These are phyloP conservation scores for Hericium rajendrae DNA, from an alignment of 768 basidiomycete genomes.

Conservation along the genomic window DNA sequence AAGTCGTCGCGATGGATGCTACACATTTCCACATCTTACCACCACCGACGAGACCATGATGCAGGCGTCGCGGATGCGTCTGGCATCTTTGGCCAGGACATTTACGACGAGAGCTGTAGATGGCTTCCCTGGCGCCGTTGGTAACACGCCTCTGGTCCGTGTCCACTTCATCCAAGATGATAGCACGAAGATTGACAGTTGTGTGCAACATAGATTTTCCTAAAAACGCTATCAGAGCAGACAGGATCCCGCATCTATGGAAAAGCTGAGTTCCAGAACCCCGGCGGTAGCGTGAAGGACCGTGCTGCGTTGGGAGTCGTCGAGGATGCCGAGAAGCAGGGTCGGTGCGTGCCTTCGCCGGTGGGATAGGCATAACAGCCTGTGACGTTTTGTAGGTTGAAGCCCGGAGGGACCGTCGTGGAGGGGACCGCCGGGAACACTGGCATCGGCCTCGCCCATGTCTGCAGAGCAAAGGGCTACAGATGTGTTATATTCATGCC, in stretches of 20 bases:
- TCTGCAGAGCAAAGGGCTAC: constrained; percentile 88
- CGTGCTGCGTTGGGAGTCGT: constrained; percentile 89
- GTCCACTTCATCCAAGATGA: background rate
- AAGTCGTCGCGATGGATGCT: too few relatives aligned
- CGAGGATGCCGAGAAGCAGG: constrained; percentile 76
- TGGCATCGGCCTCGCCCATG: constrained; percentile 91
- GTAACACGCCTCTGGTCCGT: constrained; percentile 86
- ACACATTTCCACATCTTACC: too few relatives aligned
- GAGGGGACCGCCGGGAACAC: constrained; percentile 99
- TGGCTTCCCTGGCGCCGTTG: constrained; percentile 83
- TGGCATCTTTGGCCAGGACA: constrained; percentile 13
- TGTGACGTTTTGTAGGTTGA: constrained; percentile 38
- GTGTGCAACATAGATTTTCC: constrained; percentile 51
- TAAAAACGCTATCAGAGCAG: constrained; percentile 72
- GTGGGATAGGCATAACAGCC: background rate
- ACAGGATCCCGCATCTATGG: constrained; percentile 80
- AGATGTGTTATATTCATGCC: constrained; percentile 99
- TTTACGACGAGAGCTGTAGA: constrained; percentile 37
- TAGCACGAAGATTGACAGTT: constrained; percentile 4
- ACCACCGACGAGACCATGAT: background rate
- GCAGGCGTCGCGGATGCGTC: background rate
- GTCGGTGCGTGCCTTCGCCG: constrained; percentile 42
- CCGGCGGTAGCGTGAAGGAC: constrained; percentile 96
- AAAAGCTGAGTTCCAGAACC: constrained; percentile 99
- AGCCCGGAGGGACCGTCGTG: constrained; percentile 92